These are phyloP conservation scores for Dictyostelium gargantuum DNA, from an alignment of 208 protist species.

Conservation along the genomic window DNA sequence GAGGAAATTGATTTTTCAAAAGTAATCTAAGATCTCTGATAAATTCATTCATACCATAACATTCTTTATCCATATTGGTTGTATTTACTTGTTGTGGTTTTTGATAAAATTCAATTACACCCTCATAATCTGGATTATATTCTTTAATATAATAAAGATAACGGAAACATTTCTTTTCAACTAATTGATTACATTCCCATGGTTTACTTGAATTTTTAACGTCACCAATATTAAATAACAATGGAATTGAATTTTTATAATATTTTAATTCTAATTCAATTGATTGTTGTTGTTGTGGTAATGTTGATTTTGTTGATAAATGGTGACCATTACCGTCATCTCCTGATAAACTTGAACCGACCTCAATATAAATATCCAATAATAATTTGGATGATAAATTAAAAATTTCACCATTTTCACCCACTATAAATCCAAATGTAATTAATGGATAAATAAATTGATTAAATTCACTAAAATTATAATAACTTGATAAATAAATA, in stretches of 20 bases:
- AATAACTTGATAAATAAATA: slow-evolving; percentile 15
- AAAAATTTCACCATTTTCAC: not conserved
- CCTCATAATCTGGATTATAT: not conserved
- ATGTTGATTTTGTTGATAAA: not conserved
- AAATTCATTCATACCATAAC: not conserved
- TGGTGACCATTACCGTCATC: not conserved
- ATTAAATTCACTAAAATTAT: slow-evolving; percentile 1
- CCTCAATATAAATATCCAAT: slow-evolving; percentile 9
- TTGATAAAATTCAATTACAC: not conserved
- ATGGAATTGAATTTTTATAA: not conserved
- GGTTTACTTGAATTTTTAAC: not conserved
- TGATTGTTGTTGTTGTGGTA: not conserved
- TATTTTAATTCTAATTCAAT: not conserved
- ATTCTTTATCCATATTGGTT: not conserved
- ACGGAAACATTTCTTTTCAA: slow-evolving; percentile 3
- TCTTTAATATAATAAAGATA: slow-evolving; percentile 29
- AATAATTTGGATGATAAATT: not conserved
- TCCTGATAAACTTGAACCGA: not conserved
- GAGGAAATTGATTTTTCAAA: not conserved
- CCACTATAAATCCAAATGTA: slow-evolving; percentile 8
- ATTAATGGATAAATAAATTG: slow-evolving; percentile 32
- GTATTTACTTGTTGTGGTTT: not conserved
- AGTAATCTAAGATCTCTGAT: not conserved
- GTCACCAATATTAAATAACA: not conserved
- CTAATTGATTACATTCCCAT: not conserved